Conservation (phyloP, 2,329 filamentous ascomycete genomes). For the Monosporascus sp. region DNA sequence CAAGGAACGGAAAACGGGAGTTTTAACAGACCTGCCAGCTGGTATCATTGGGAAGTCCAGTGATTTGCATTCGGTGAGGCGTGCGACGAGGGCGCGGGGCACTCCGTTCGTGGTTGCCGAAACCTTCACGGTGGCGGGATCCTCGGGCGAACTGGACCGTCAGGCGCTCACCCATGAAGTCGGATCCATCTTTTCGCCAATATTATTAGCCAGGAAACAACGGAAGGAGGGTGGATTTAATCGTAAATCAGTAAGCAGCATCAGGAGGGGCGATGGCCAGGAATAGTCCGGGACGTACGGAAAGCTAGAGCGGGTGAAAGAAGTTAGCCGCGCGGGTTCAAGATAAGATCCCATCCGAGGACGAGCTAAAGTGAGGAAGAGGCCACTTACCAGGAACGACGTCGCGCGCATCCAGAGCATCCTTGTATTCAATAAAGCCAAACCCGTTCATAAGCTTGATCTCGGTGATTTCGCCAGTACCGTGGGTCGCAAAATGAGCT, state of each 20-base stretch:
- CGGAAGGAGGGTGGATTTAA: constrained; percentile 1
- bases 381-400: constrained; percentile 82
- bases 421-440: constrained; percentile 99
- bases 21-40: constrained; percentile 98
- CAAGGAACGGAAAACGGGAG: constrained; percentile 47
- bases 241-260: constrained; percentile 4
- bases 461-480: constrained; percentile 94
- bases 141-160: constrained; percentile 98
- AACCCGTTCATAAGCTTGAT: constrained; percentile 99
- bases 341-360: background rate
- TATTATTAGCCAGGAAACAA: constrained; percentile 32
- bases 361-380: constrained; percentile 11
- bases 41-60: constrained; percentile 94
- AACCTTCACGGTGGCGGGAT: constrained; percentile 51
- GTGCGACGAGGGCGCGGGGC: constrained; percentile 82
- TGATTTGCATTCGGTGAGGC: constrained; percentile 93
- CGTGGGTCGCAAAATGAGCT: constrained; percentile 90
- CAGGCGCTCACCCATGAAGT: constrained; percentile 95
- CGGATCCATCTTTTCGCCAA: constrained; percentile 72
- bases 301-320: constrained; percentile 43
- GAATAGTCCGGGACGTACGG: constrained; percentile 45
- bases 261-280: constrained; percentile 28
- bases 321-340: constrained; percentile 16
- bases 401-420: constrained; percentile 95
- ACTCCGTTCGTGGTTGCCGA: constrained; percentile 50